Percentiles rank a stretch among this genome's conserved stretches.
Conservation (phyloP, 257 asterid genomes). For the Capsicum baccatum region DNA sequence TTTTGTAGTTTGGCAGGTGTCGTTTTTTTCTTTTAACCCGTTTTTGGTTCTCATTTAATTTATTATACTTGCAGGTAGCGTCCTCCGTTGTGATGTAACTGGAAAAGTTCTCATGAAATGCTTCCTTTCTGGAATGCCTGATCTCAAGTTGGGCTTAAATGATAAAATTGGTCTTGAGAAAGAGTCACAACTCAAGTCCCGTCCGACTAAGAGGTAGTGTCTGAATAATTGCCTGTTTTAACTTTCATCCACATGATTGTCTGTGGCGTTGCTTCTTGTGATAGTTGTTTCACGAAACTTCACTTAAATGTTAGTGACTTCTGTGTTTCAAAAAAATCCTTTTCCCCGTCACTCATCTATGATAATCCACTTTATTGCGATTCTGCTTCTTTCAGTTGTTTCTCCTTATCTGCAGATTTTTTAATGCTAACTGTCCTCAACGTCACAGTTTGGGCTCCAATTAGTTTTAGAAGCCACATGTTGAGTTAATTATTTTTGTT, state of each 20-base stretch:
- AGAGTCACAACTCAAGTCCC: constrained; percentile 96
- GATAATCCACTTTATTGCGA: neutral
- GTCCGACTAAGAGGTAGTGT: constrained; percentile 87
- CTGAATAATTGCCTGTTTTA: neutral
- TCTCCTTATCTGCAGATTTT: constrained; percentile 19
- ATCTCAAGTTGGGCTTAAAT: constrained; percentile 95
- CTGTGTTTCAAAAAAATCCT: neutral
- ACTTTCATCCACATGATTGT: neutral
- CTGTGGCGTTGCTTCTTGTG: neutral
- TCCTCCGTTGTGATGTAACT: constrained; percentile 95
- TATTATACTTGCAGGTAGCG: constrained; percentile 70
- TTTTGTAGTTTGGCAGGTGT: constrained; percentile 14
- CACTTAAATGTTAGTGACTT: constrained; percentile 15
- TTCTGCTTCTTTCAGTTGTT: constrained; percentile 15
- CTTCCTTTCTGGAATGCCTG: constrained; percentile 99
- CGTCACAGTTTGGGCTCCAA: neutral
- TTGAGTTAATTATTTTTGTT: neutral
- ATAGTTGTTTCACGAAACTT: neutral
- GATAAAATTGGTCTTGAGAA: constrained; percentile 99
- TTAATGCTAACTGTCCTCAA: neutral
- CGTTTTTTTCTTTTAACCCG: neutral
- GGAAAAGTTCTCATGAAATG: constrained; percentile 98
- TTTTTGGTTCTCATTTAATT: constrained; percentile 29
- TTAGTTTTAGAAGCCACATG: constrained; percentile 15
- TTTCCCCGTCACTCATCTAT: constrained; percentile 24